Evolutionary conservation across 352 stramenopile genomes (phyloP).

Genomic region (Plasmopara muralis): DNA sequence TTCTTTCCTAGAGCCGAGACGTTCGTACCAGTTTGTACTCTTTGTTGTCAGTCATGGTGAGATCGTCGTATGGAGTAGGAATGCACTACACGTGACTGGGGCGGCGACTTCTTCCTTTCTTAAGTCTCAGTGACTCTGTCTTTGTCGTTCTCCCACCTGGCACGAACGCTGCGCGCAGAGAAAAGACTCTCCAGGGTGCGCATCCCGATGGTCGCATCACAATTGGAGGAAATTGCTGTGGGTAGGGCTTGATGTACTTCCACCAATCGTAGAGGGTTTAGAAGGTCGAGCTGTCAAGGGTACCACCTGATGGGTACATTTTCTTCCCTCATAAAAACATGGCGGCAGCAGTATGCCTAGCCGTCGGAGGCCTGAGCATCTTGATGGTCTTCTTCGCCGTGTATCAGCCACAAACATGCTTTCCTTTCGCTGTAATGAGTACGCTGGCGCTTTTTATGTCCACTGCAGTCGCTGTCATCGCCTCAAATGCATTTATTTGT

Average conservation of each 20-base stretch:
- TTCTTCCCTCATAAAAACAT: not conserved
- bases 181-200: conserved; percentile 4
- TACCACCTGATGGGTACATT: conserved; percentile 5
- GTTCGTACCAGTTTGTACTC: conserved; percentile 78
- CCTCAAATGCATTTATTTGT: not conserved
- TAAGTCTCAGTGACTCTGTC: conserved; percentile 8
- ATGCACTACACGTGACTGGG: not conserved
- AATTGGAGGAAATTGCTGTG: conserved; percentile 19
- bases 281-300: not conserved
- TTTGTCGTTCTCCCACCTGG: conserved; percentile 23
- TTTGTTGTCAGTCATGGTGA: conserved; percentile 58
- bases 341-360: not conserved
- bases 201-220: conserved; percentile 4
- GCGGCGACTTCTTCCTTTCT: conserved; percentile 20
- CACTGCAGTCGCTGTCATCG: not conserved
- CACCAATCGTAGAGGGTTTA: conserved; percentile 25
- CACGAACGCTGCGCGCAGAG: conserved; percentile 28
- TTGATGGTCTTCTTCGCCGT: conserved; percentile 14
- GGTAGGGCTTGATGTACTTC: conserved; percentile 11
- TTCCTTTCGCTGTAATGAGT: conserved; percentile 27
- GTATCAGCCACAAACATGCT: conserved; percentile 17
- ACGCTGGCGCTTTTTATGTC: conserved; percentile 1
- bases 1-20: not conserved
- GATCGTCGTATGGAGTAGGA: conserved; percentile 4
- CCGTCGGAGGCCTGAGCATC: conserved; percentile 11